phyloP scores from a whole-genome alignment of 106 monocot species.

The Acorus calamus region DNA sequence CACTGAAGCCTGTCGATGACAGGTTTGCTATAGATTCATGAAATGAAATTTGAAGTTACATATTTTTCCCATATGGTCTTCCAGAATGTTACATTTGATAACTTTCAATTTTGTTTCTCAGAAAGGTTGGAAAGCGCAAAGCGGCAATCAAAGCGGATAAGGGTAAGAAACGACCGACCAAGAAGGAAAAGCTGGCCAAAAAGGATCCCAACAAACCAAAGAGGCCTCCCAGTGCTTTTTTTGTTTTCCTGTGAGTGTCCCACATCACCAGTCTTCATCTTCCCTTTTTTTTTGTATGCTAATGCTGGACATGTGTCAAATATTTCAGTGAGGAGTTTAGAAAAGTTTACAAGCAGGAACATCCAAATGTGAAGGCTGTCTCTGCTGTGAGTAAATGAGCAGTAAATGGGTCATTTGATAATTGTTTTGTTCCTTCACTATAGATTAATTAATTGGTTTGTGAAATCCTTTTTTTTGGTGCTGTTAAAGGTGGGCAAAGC shows the following conservation, averaged over 20 bases:
- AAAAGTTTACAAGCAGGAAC: slow-evolving; percentile 24
- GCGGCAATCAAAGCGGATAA: slow-evolving; percentile 25
- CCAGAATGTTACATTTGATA: too few relatives aligned
- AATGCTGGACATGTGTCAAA: background rate
- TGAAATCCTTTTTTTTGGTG: too few relatives aligned
- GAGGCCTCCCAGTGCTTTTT: slow-evolving; percentile 35
- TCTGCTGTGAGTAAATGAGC: slow-evolving; percentile 19
- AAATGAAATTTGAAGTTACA: background rate
- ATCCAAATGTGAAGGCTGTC: slow-evolving; percentile 40
- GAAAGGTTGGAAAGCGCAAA: slow-evolving; percentile 32
- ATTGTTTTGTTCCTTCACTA: too few relatives aligned
- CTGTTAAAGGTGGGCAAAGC: too few relatives aligned
- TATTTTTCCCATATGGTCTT: too few relatives aligned
- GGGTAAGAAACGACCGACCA: slow-evolving; percentile 10
- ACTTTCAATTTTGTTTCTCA: slow-evolving; percentile 1
- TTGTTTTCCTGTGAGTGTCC: slow-evolving; percentile 28
- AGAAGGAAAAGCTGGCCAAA: slow-evolving; percentile 22
- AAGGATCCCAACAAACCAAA: slow-evolving; percentile 36
- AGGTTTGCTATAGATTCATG: slow-evolving; percentile 2
- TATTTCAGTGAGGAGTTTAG: slow-evolving; percentile 26
- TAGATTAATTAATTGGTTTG: too few relatives aligned
- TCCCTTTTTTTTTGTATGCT: background rate
- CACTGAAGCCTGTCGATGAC: slow-evolving; percentile 27
- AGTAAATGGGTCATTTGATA: too few relatives aligned
- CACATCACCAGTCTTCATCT: background rate